These are phyloP conservation scores for Podila clonocystis DNA, from an alignment of 192 early-diverging fungal genomes.

Conservation along the genomic window DNA sequence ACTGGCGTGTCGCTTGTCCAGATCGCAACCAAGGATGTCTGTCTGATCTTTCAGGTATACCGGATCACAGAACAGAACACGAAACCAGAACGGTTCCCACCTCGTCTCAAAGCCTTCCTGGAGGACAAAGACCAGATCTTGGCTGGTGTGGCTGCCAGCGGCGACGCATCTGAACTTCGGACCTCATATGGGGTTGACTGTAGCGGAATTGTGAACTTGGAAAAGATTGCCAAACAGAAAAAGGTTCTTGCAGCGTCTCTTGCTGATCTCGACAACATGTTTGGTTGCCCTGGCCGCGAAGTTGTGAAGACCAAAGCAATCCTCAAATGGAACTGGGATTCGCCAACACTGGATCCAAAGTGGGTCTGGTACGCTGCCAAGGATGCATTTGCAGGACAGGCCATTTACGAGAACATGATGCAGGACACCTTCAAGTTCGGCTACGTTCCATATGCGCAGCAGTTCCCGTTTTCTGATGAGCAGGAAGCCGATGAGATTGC, in stretches of 20 bases:
- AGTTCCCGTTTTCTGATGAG: constrained; percentile 10
- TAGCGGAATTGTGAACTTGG: constrained; percentile 42
- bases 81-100: constrained; percentile 30
- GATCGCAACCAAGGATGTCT: constrained; percentile 52
- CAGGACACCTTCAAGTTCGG: constrained; percentile 4
- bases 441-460: constrained; percentile 13
- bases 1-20: constrained; percentile 45
- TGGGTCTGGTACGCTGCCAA: constrained; percentile 22
- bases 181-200: constrained; percentile 23
- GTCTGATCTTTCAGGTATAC: constrained; percentile 55
- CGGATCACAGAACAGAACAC: constrained; percentile 17
- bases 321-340: constrained; percentile 54
- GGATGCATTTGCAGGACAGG: constrained; percentile 41
- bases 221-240: constrained; percentile 29
- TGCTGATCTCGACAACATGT: constrained; percentile 46
- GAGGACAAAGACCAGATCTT: constrained; percentile 31
- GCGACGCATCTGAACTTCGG: constrained; percentile 31
- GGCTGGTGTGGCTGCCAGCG: constrained; percentile 37
- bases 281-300: constrained; percentile 47
- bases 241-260: constrained; percentile 30
- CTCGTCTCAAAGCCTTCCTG: constrained; percentile 38
- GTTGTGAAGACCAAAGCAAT: constrained; percentile 48
- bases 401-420: constrained; percentile 29
- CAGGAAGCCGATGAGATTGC: constrained; percentile 21
- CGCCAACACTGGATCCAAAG: neutral